Base-by-base conservation (phyloP, 768 basidiomycete species). In the Leccinum sublutescens region DNA sequence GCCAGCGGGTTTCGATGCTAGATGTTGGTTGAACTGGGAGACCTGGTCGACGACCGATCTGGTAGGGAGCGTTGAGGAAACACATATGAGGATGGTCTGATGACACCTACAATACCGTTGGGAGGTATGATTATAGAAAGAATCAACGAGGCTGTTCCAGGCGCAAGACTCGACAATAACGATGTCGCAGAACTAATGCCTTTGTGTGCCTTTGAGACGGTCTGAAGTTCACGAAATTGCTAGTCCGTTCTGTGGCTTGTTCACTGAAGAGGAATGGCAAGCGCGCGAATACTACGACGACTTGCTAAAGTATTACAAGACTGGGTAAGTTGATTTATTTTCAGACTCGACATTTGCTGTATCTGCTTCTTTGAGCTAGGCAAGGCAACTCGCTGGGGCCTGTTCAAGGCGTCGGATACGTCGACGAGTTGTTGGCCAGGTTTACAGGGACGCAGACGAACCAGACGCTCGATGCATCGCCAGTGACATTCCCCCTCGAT, bases 351-450 rank as follows among this genome's bases (percentile, higher is more conserved):
- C 52, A 17, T 4, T 27, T 5, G 23, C 56, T 62, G 51, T 60
- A 49, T 51, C 8, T 29, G 52, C 58, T 45, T 51, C 9, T 25
- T 5, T 11, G 47, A 19, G n/a, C 9, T 59, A 89, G 88, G 19
- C 82, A 90, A 59, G 91, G 91, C 4, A 83, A 85, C 60, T 63
- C 70, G 2, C 76, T 93, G 1, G 91, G 92, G 2, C 86, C 77
- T 5, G 84, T 92, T 7, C 90, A 91, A 68, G 91, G 92, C 33
- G 86, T 94, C 4, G 94, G 93, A 6, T 96, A 90, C 69, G 78
- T 91, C 67, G 93, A 93, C 69, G 93, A 95, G 74, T 82, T 96
- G n/a, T 71, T 95, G 21, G 90, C 91, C 0, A 84, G 95, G 11
- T 79, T 96, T 47, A 90, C 87, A 0, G 78, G 79, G 62, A 93